phyloP scores from a whole-genome alignment of 768 basidiomycete genomes.

The Phylloporus arenicola region DNA sequence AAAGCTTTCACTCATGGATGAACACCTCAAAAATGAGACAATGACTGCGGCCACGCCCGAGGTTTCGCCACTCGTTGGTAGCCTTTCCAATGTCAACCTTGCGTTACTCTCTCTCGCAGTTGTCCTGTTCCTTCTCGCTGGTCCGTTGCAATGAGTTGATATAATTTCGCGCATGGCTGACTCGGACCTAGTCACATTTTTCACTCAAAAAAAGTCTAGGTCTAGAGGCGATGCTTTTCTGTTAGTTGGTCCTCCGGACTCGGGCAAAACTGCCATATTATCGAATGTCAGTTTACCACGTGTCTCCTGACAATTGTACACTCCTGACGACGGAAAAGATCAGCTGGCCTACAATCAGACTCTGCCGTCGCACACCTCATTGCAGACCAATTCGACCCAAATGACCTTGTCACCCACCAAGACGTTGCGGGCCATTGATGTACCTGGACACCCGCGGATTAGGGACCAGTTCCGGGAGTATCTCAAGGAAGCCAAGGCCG shows the following conservation, averaged over 20 bases:
- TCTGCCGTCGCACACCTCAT: conserved; percentile 66
- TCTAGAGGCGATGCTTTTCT: conserved; percentile 58
- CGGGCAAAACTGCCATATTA: conserved; percentile 77
- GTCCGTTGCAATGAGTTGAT: conserved; percentile 30
- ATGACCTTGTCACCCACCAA: conserved; percentile 41
- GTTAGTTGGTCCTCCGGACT: conserved; percentile 69
- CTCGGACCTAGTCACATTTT: conserved; percentile 39
- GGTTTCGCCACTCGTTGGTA: conserved; percentile 24
- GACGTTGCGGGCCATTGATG: conserved; percentile 55
- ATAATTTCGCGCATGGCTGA: conserved; percentile 12
- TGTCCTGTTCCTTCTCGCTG: conserved; percentile 39
- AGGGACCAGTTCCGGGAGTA: conserved; percentile 68
- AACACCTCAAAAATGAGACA: too few species aligned
- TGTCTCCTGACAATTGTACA: background rate
- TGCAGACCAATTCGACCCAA: conserved; percentile 62
- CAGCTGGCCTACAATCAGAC: conserved; percentile 65
- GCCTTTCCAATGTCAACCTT: conserved; percentile 37
- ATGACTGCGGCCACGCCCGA: too few species aligned
- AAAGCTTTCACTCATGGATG: too few species aligned
- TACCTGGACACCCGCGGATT: conserved; percentile 84
- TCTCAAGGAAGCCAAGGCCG: conserved; percentile 53
- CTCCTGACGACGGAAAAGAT: conserved; percentile 10
- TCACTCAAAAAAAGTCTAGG: conserved; percentile 39
- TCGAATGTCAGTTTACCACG: conserved; percentile 47
- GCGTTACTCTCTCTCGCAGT: conserved; percentile 39